Conservation (phyloP, 1,284 basidiomycete species). For the Earliella scabrosa region DNA sequence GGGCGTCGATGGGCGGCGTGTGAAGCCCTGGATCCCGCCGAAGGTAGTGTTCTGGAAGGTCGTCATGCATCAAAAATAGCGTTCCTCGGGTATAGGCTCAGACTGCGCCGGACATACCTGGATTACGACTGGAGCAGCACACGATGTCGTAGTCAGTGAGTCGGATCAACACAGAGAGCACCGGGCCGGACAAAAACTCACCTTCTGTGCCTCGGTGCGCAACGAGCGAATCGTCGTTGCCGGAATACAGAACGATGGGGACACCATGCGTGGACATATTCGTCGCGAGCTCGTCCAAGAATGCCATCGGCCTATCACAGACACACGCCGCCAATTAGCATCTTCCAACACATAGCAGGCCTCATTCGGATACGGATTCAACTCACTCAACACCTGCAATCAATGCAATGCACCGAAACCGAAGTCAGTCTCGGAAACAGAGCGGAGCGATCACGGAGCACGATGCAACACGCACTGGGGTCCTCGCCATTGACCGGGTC, state of each 20-base stretch:
- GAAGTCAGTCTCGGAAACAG: background rate
- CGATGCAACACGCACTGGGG: conserved; percentile 45
- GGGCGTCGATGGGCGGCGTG: conserved; percentile 62
- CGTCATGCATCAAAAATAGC: too few species aligned
- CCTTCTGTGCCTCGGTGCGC: conserved; percentile 51
- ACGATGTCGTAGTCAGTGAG: too few species aligned
- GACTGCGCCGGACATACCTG: too few species aligned
- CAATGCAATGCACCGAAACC: too few species aligned
- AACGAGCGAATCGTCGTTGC: conserved; percentile 35
- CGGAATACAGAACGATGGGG: conserved; percentile 32
- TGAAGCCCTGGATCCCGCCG: conserved; percentile 71
- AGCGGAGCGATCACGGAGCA: background rate
- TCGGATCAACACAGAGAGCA: too few species aligned
- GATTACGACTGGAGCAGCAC: conserved; percentile 53
- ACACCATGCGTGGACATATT: conserved; percentile 29
- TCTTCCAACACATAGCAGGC: too few species aligned
- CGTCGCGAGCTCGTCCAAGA: conserved; percentile 33
- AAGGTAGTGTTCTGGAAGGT: conserved; percentile 45
- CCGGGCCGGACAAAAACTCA: conserved; percentile 36
- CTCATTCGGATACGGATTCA: too few species aligned
- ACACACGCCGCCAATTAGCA: too few species aligned
- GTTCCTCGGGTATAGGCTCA: too few species aligned
- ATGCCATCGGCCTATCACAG: conserved; percentile 32
- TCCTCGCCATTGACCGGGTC: conserved; percentile 38
- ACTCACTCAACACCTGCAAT: conserved; percentile 53